A percentile compares a stretch with the other conserved stretches of the same genome.
These are phyloP conservation scores for Carex cristatella DNA, from an alignment of 176 grass and related monocot genomes.

Conservation along the genomic window DNA sequence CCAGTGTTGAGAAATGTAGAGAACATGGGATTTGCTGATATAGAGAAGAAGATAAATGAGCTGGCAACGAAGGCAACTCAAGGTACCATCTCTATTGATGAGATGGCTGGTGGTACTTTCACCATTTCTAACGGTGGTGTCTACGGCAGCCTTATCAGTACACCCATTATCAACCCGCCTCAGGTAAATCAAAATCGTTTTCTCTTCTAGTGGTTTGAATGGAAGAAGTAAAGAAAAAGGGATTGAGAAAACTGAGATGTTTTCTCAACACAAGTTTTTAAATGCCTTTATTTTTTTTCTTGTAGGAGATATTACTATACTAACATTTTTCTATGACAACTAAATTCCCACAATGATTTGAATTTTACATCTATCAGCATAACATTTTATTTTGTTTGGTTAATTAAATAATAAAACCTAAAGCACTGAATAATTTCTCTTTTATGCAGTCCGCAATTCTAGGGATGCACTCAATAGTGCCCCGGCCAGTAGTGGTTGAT, in stretches of 20 bases:
- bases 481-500: slow-evolving; percentile 43
- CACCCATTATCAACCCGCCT: slow-evolving; percentile 78
- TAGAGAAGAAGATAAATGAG: slow-evolving; percentile 72
- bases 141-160: slow-evolving; percentile 82
- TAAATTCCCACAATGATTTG: not conserved
- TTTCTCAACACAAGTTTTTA: not conserved
- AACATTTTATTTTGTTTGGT: not conserved
- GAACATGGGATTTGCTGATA: slow-evolving; percentile 63
- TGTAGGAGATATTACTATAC: not conserved
- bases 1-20: slow-evolving; percentile 66
- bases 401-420: not conserved
- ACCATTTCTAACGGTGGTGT: slow-evolving; percentile 84
- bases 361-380: not conserved
- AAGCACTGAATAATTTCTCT: not conserved
- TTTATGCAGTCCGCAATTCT: slow-evolving; percentile 56
- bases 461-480: slow-evolving; percentile 68
- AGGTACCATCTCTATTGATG: slow-evolving; percentile 73
- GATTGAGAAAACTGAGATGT: too few relatives aligned
- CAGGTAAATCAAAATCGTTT: slow-evolving; percentile 33
- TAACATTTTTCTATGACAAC: not conserved
- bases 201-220: not conserved
- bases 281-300: not conserved
- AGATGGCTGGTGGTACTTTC: slow-evolving; percentile 84
- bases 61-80: slow-evolving; percentile 74
- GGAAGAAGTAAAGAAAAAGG: not conserved